Evolutionary conservation across 75 land plant genomes (phyloP).

Genomic region (Pinus albicaulis): DNA sequence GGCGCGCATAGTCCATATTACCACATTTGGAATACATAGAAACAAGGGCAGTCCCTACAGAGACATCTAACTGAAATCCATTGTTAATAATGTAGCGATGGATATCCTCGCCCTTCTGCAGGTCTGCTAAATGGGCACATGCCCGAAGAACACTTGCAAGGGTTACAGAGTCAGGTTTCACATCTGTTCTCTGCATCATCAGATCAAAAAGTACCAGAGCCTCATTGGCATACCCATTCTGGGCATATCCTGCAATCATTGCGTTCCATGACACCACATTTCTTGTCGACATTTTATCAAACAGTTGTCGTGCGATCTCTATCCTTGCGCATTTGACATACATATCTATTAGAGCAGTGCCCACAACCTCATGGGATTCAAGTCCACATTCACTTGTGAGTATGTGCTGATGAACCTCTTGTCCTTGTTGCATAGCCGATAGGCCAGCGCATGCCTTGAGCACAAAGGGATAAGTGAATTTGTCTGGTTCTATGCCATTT

Average conservation of each 20-base stretch:
- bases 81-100: conserved; percentile 26
- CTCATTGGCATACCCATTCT: conserved; percentile 37
- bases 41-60: conserved; percentile 15
- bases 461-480: conserved; percentile 49
- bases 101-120: conserved; percentile 3
- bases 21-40: conserved; percentile 24
- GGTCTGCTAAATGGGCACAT: conserved; percentile 4
- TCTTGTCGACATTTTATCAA: conserved; percentile 39
- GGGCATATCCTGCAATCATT: conserved; percentile 59
- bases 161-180: conserved; percentile 27
- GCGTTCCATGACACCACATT: conserved; percentile 56
- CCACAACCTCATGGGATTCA: conserved; percentile 6
- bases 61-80: conserved; percentile 17
- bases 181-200: conserved; percentile 12
- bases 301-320: conserved; percentile 33
- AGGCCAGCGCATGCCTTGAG: conserved; percentile 35
- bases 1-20: neutral
- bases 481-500: conserved; percentile 21
- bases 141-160: conserved; percentile 21
- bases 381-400: neutral
- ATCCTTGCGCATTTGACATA: conserved; percentile 19
- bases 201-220: conserved; percentile 45
- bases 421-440: neutral
- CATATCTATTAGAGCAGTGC: neutral
- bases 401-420: conserved; percentile 1